phyloP scores from a whole-genome alignment of 768 basidiomycete species.

The Leucogyrophana mollusca region DNA sequence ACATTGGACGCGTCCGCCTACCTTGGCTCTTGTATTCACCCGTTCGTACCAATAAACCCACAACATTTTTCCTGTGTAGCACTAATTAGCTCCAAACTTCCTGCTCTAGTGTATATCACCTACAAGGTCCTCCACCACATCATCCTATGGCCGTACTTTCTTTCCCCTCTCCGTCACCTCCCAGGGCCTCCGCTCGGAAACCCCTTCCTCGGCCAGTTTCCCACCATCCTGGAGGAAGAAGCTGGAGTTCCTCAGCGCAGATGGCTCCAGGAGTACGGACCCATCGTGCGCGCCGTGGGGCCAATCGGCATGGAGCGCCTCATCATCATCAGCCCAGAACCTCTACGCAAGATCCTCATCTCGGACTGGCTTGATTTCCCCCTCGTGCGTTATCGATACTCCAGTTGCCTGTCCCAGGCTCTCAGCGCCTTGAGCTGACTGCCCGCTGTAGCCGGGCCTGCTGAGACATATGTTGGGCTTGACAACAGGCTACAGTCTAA shows the following conservation, averaged over 20 bases:
- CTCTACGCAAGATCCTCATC: conserved; percentile 41
- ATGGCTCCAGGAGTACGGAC: conserved; percentile 47
- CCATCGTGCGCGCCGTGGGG: conserved; percentile 43
- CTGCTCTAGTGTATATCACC: no score
- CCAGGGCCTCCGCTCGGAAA: conserved; percentile 38
- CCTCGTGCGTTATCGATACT: conserved; percentile 13
- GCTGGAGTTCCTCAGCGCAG: conserved; percentile 34
- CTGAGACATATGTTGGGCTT: conserved; percentile 41
- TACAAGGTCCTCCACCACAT: conserved; percentile 24
- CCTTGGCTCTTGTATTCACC: no score
- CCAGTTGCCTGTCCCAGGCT: no score
- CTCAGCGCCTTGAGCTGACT: not conserved
- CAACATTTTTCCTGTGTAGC: no score
- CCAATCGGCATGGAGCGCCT: conserved; percentile 46
- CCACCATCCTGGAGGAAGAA: conserved; percentile 36
- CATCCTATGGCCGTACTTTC: conserved; percentile 31
- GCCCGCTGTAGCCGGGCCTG: conserved; percentile 36
- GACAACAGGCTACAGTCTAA: conserved; percentile 43
- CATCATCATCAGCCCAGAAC: conserved; percentile 43
- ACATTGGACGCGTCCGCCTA: no score
- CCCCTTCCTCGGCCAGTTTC: conserved; percentile 37
- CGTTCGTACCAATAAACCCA: no score
- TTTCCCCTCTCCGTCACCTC: conserved; percentile 37
- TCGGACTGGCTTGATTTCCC: conserved; percentile 48
- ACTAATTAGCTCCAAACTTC: no score